These are phyloP conservation scores for Edaphochlamys debaryana DNA, from an alignment of 139 green algal genomes.

Conservation along the genomic window DNA sequence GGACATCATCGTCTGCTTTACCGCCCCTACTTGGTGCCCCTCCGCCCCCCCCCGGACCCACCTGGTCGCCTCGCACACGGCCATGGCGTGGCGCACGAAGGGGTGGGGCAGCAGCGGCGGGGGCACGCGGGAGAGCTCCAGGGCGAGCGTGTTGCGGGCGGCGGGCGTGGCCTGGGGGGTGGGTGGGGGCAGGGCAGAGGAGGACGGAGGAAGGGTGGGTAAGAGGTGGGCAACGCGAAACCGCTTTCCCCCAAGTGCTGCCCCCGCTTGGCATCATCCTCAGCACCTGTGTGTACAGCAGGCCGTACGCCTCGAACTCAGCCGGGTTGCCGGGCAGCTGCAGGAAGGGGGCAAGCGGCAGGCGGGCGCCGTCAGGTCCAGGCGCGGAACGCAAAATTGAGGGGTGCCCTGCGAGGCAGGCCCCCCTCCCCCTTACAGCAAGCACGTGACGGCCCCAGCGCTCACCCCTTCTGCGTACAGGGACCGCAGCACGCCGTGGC, in stretches of 20 bases:
- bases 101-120: constrained; percentile 30
- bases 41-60: no score
- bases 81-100: constrained; percentile 58
- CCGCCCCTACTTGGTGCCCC: no score
- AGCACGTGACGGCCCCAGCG: no score
- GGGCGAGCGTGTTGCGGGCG: constrained; percentile 37
- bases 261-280: no score
- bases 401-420: no score
- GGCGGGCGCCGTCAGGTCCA: no score
- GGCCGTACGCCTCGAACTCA: constrained; percentile 79
- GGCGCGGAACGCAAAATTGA: no score
- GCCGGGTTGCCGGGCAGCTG: constrained; percentile 48
- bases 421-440: no score
- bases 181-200: neutral
- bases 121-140: constrained; percentile 53
- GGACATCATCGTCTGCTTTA: no score
- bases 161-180: constrained; percentile 16
- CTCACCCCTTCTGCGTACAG: constrained; percentile 72
- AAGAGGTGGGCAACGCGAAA: no score
- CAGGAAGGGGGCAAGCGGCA: neutral
- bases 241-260: no score
- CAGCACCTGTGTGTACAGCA: constrained; percentile 68
- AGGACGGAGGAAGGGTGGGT: neutral
- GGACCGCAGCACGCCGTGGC: constrained; percentile 65
- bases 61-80: constrained; percentile 37